phyloP scores from a whole-genome alignment of 2,329 filamentous ascomycete genomes.

The Chrysoporthe deuterocubensis region DNA sequence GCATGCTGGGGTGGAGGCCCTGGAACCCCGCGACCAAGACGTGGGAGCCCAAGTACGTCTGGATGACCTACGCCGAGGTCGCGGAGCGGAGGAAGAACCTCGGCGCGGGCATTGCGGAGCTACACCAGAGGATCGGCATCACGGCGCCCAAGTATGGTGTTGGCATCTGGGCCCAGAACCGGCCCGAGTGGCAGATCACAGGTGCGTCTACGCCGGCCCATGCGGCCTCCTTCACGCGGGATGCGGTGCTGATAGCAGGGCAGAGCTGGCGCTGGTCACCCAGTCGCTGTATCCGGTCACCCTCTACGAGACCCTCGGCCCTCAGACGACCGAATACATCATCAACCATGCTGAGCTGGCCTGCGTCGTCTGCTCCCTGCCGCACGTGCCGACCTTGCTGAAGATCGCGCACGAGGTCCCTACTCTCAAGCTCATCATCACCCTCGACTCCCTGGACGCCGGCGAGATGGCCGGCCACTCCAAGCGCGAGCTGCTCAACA shows the following conservation, averaged over 20 bases:
- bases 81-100: conserved; percentile 80
- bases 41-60: conserved; percentile 76
- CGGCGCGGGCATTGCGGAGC: conserved; percentile 81
- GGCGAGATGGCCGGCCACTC: conserved; percentile 78
- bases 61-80: conserved; percentile 83
- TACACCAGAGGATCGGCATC: conserved; percentile 76
- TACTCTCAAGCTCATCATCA: conserved; percentile 84
- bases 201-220: conserved; percentile 48
- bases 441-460: conserved; percentile 78
- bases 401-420: conserved; percentile 80
- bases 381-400: conserved; percentile 79
- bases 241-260: conserved; percentile 3
- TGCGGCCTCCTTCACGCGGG: too few relatives aligned
- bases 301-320: conserved; percentile 93
- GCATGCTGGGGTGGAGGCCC: conserved; percentile 78
- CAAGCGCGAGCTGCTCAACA: conserved; percentile 78
- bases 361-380: conserved; percentile 77
- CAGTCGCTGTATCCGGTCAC: conserved; percentile 90
- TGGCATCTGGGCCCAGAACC: conserved; percentile 85
- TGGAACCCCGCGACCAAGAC: conserved; percentile 77
- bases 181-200: conserved; percentile 86
- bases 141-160: conserved; percentile 71
- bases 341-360: conserved; percentile 83
- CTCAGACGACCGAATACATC: conserved; percentile 92
- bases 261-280: conserved; percentile 84